Evolutionary conservation across 1,284 basidiomycete genomes (phyloP).

Genomic region (Tetrapyrgos nigripes): DNA sequence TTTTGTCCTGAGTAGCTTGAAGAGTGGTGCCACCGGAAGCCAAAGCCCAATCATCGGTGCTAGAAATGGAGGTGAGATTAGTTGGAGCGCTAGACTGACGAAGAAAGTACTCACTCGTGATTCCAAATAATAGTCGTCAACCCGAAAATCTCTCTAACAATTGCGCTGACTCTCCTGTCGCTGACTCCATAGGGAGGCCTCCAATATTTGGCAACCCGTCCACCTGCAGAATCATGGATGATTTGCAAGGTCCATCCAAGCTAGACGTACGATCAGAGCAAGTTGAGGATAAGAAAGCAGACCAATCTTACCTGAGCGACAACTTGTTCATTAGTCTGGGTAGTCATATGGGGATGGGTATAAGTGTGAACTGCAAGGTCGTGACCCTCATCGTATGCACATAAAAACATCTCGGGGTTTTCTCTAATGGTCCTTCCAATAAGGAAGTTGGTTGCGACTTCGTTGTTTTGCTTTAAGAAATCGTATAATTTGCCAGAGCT

Average conservation of each 20-base stretch:
- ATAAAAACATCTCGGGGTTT: conserved; percentile 59
- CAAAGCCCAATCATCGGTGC: conserved; percentile 74
- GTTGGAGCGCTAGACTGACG: no score
- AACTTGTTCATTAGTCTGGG: conserved; percentile 71
- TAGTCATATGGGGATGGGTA: conserved; percentile 85
- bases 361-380: conserved; percentile 87
- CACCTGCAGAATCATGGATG: conserved; percentile 83
- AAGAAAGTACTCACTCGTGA: conserved; percentile 58
- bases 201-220: conserved; percentile 76
- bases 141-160: conserved; percentile 77
- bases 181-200: conserved; percentile 82
- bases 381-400: conserved; percentile 56
- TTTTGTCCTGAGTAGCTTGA: conserved; percentile 47
- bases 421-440: conserved; percentile 77
- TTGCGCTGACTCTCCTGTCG: conserved; percentile 75
- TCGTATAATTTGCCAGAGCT: conserved; percentile 14
- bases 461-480: conserved; percentile 67
- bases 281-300: no score
- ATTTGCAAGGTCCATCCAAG: conserved; percentile 86
- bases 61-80: no score
- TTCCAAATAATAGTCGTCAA: conserved; percentile 82
- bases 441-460: conserved; percentile 81
- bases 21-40: conserved; percentile 48
- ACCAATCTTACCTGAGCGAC: conserved; percentile 58
- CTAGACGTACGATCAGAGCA: no score